These are phyloP conservation scores for Thelephora terrestris DNA, from an alignment of 1,284 basidiomycete genomes.

Conservation along the genomic window DNA sequence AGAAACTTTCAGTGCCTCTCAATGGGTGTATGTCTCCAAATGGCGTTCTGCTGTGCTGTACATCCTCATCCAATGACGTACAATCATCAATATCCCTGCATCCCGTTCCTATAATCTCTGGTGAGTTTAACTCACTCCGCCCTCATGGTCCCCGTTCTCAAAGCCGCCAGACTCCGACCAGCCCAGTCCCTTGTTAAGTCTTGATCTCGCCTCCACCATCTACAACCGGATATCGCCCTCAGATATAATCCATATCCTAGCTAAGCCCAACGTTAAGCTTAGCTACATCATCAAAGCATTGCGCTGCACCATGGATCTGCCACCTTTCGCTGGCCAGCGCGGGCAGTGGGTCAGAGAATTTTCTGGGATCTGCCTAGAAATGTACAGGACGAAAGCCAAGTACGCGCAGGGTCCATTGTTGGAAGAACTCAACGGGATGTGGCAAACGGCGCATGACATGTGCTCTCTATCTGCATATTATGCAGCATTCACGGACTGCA, in stretches of 20 bases:
- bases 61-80: conserved; percentile 31
- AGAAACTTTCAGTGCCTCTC: conserved; percentile 33
- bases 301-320: too few species aligned
- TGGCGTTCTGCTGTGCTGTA: conserved; percentile 37
- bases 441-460: conserved; percentile 50
- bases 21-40: conserved; percentile 47
- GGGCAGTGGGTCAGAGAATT: conserved; percentile 32
- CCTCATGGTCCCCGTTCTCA: conserved; percentile 4
- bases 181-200: conserved; percentile 11
- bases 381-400: conserved; percentile 37
- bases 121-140: conserved; percentile 4
- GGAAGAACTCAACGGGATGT: conserved; percentile 33
- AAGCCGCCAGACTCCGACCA: conserved; percentile 1
- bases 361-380: conserved; percentile 43
- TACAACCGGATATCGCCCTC: conserved; percentile 35
- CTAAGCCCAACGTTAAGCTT: conserved; percentile 23
- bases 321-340: conserved; percentile 7
- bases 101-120: conserved; percentile 5
- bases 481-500: conserved; percentile 55
- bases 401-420: conserved; percentile 24
- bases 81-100: conserved; percentile 35
- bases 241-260: conserved; percentile 44
- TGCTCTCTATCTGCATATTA: conserved; percentile 50
- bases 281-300: too few species aligned
- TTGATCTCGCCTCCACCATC: conserved; percentile 32